Evolutionary conservation across 192 early-diverging fungal genomes (phyloP).

Genomic region (Coemansia sp.): DNA sequence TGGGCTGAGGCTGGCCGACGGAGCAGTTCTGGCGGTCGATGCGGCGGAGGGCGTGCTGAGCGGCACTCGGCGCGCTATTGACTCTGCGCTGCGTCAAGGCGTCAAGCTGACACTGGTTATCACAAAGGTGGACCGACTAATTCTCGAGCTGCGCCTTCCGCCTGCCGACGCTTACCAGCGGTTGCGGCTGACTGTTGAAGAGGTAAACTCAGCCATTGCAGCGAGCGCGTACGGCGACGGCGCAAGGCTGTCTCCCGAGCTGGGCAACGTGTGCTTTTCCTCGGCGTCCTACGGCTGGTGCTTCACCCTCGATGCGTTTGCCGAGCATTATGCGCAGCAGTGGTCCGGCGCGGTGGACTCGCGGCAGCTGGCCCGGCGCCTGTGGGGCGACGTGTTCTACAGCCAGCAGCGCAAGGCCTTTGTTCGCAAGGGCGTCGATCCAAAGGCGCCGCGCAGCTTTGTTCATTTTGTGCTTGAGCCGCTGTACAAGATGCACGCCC

Average conservation of each 20-base stretch:
- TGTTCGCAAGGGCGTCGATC: conserved; percentile 59
- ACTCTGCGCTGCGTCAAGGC: conserved; percentile 72
- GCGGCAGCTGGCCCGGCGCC: conserved; percentile 79
- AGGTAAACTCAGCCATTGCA: conserved; percentile 82
- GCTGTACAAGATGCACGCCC: conserved; percentile 89
- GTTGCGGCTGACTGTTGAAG: conserved; percentile 91
- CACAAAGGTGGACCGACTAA: conserved; percentile 98
- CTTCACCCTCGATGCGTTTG: conserved; percentile 90
- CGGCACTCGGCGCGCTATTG: conserved; percentile 84
- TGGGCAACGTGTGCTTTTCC: conserved; percentile 95
- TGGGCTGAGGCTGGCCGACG: conserved; percentile 82
- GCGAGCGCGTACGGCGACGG: conserved; percentile 15
- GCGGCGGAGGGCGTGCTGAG: conserved; percentile 97
- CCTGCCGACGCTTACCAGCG: conserved; percentile 97
- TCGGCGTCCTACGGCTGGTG: conserved; percentile 88
- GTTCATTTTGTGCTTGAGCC: conserved; percentile 96
- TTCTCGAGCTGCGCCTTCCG: conserved; percentile 92
- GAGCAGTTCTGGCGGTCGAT: conserved; percentile 90
- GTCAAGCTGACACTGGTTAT: conserved; percentile 83
- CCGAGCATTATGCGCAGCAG: conserved; percentile 79
- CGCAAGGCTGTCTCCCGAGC: conserved; percentile 80
- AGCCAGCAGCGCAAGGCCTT: conserved; percentile 78
- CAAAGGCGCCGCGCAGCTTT: conserved; percentile 69
- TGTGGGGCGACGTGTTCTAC: conserved; percentile 98
- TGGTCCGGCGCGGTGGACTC: conserved; percentile 57